Percentiles rank a stretch among this genome's conserved stretches.
Conservation (phyloP, 208 protist genomes). For the Novymonas esmeraldas region DNA sequence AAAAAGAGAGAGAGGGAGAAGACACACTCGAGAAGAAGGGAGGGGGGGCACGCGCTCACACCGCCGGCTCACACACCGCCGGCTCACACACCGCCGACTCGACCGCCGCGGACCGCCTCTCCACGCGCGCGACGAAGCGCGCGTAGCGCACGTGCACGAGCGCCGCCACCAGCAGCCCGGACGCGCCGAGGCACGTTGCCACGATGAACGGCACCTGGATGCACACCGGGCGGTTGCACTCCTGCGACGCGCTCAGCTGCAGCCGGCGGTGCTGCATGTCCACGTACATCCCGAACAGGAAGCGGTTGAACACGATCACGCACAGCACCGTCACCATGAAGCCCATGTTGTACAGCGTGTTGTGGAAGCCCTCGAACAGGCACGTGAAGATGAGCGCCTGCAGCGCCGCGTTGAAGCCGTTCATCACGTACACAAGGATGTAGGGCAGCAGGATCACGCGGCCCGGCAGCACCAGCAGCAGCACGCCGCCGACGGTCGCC, state of each 20-base stretch:
- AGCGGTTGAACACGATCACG: slow-evolving; percentile 59
- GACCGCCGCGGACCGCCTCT: slow-evolving; percentile 1
- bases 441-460: slow-evolving; percentile 51
- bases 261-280: slow-evolving; percentile 45
- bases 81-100: neutral
- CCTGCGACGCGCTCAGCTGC: slow-evolving; percentile 19
- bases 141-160: slow-evolving; percentile 55
- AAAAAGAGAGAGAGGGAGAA: slow-evolving; percentile 10
- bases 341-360: slow-evolving; percentile 47
- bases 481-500: slow-evolving; percentile 36
- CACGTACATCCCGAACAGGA: slow-evolving; percentile 57
- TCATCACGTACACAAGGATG: slow-evolving; percentile 55
- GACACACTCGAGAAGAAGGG: too few relatives aligned
- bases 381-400: slow-evolving; percentile 57
- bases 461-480: slow-evolving; percentile 49
- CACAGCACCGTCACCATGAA: slow-evolving; percentile 46
- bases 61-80: neutral
- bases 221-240: slow-evolving; percentile 41
- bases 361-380: slow-evolving; percentile 51
- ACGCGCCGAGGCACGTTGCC: slow-evolving; percentile 31
- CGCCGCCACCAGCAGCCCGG: slow-evolving; percentile 36
- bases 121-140: slow-evolving; percentile 35
- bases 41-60: neutral
- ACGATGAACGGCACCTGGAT: slow-evolving; percentile 56
- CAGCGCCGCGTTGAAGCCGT: slow-evolving; percentile 46